Conservation (phyloP, 2,329 filamentous ascomycete species). For the Ilyonectria robusta region DNA sequence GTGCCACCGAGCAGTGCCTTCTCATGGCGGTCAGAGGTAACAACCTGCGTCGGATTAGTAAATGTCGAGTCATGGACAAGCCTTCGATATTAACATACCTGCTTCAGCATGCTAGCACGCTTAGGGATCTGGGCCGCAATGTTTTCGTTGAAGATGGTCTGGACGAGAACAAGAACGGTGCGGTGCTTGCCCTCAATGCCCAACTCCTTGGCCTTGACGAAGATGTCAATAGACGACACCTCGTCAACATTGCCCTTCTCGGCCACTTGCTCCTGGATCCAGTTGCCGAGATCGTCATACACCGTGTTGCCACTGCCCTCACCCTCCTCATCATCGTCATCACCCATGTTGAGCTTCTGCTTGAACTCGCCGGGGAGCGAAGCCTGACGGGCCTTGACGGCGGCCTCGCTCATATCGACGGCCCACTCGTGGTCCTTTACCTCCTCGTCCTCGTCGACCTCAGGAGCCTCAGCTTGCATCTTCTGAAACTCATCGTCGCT, state of each 20-base stretch:
- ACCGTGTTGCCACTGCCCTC: constrained; percentile 81
- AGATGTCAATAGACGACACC: constrained; percentile 91
- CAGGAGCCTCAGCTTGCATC: constrained; percentile 74
- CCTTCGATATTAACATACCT: constrained; percentile 65
- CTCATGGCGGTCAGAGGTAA: constrained; percentile 93
- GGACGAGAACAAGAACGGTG: constrained; percentile 90
- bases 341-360: constrained; percentile 87
- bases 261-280: constrained; percentile 84
- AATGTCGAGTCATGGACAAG: neutral
- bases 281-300: constrained; percentile 94
- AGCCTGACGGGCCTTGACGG: constrained; percentile 93
- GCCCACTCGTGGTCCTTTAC: constrained; percentile 94
- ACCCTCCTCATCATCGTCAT: constrained; percentile 85
- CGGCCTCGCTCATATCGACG: constrained; percentile 95
- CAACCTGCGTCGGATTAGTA: constrained; percentile 68
- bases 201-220: constrained; percentile 96
- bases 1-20: constrained; percentile 96
- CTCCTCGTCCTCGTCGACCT: constrained; percentile 67
- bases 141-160: constrained; percentile 93
- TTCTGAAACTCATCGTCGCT: constrained; percentile 95
- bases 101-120: constrained; percentile 90
- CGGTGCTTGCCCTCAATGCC: constrained; percentile 96
- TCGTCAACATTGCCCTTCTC: constrained; percentile 82
- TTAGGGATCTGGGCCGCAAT: constrained; percentile 89
- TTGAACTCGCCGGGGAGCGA: constrained; percentile 96